Base-by-base conservation (phyloP, 306 rosid genomes). In the Quercus cerris region DNA sequence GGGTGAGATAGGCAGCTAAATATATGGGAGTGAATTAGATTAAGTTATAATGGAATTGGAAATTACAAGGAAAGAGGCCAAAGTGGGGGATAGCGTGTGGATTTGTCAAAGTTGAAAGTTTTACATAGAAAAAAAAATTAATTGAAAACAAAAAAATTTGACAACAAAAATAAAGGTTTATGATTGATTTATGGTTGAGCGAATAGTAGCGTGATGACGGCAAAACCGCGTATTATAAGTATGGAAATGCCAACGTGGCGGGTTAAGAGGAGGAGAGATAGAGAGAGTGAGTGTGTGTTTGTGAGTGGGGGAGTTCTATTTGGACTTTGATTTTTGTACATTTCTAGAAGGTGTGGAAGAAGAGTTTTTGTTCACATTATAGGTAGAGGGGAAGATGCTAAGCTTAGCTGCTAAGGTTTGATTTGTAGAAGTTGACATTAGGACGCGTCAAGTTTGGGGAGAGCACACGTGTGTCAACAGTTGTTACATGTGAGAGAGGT, bases 331-430 rank as follows among this genome's bases (percentile, higher is more conserved):
- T 35, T 28, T n/a, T 71, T 0, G 4, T 5, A 20, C 55, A 6
- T 82, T 85, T 85, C 89, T 82, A 82, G 86, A 85, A 82, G 75
- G 77, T 59, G 30, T 23, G 1, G 74, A 79, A 51, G 77, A 70
- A 56, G 71, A 28, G 51, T 56, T 6, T 27, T 17, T 6, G 74
- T 84, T 87, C 86, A 59, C 83, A 77, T 22, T 13, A 12, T 18
- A 3, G 17, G 17, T 27, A 27, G 27, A 27, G 27, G 27, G 27
- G 1, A 27, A 27, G 27, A 1, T 27, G 1, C 5, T 0, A 10
- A 49, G 14, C 92, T 88, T 88, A 74, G 64, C 46, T 17, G 78
- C 80, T 72, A 86, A 88, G 94, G 62, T 5, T 84, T 35, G 56
- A 56, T 5, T 84, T 23, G 51, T 38, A 27, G 3, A 5, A 19